Percentiles rank a stretch among this genome's conserved stretches.
Conservation (phyloP, 352 stramenopile species). For the Phytophthora crassamura region DNA sequence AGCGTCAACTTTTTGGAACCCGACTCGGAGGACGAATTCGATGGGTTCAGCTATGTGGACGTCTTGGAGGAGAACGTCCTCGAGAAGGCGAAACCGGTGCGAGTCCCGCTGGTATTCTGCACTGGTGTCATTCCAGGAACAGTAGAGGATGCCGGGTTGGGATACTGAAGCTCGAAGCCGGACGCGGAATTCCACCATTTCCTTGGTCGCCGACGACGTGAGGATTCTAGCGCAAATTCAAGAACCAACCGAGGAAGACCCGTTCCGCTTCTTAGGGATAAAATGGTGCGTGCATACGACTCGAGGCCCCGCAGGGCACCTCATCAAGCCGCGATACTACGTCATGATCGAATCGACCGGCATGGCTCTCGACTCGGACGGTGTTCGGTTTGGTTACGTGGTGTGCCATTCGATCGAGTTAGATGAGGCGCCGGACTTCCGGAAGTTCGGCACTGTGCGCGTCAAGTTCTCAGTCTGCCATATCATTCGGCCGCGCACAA, state of each 20-base stretch:
- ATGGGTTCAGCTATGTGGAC: constrained; percentile 24
- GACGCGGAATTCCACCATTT: too few species aligned
- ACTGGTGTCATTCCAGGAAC: constrained; percentile 38
- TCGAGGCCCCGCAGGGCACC: constrained; percentile 8
- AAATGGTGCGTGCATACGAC: constrained; percentile 47
- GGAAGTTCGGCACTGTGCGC: constrained; percentile 30
- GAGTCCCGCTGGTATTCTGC: constrained; percentile 37
- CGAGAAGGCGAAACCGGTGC: constrained; percentile 28
- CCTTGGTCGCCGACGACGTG: constrained; percentile 37
- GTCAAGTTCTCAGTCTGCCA: constrained; percentile 44
- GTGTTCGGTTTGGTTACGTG: constrained; percentile 37
- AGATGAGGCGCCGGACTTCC: constrained; percentile 38
- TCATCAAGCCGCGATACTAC: constrained; percentile 62
- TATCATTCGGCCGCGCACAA: constrained; percentile 36
- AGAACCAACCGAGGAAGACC: constrained; percentile 43
- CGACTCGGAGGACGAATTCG: constrained; percentile 19
- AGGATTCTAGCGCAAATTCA: constrained; percentile 44
- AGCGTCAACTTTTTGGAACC: constrained; percentile 22
- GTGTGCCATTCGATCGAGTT: constrained; percentile 46
- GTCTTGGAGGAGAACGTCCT: constrained; percentile 35
- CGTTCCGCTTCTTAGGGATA: constrained; percentile 54
- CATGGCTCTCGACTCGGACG: constrained; percentile 42
- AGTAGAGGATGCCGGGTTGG: constrained; percentile 49
- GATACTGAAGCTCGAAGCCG: constrained; percentile 40
- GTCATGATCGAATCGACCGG: constrained; percentile 56